These are phyloP conservation scores for Volvox reticuliferus DNA, from an alignment of 139 green algal species.

Conservation along the genomic window DNA sequence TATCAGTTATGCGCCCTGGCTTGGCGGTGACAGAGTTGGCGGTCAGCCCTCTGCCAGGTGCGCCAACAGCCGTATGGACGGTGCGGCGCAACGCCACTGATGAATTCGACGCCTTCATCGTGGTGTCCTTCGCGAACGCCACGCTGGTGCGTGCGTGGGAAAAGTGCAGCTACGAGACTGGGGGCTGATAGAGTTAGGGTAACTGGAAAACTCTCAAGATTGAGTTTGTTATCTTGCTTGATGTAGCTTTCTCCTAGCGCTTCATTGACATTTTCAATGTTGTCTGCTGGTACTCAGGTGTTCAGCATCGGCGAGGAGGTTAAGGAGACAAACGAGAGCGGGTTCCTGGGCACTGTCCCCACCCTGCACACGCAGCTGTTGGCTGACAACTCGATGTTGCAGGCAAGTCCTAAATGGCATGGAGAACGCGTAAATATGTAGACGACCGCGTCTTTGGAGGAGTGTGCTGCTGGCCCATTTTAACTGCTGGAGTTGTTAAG, in stretches of 20 bases:
- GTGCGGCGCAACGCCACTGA: conserved; percentile 75
- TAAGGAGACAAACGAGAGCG: conserved; percentile 96
- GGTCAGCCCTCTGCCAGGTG: conserved; percentile 88
- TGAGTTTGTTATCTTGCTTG: too few relatives aligned
- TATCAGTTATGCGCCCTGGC: conserved; percentile 93
- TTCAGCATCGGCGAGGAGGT: conserved; percentile 96
- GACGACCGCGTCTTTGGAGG: too few relatives aligned
- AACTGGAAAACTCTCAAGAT: too few relatives aligned
- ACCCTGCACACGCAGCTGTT: conserved; percentile 90
- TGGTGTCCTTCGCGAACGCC: conserved; percentile 97
- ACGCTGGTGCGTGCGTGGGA: conserved; percentile 83
- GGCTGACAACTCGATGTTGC: conserved; percentile 93
- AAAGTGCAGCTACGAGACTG: too few relatives aligned
- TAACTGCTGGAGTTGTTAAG: too few relatives aligned
- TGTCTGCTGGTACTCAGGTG: conserved; percentile 33
- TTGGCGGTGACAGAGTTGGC: conserved; percentile 95
- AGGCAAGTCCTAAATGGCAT: conserved; percentile 65
- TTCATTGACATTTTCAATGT: too few relatives aligned
- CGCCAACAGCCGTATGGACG: conserved; percentile 94
- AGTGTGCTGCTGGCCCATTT: too few relatives aligned
- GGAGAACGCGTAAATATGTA: too few relatives aligned
- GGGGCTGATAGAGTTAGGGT: too few relatives aligned
- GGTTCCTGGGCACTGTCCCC: conserved; percentile 88
- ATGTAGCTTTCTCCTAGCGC: too few relatives aligned
- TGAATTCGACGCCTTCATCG: conserved; percentile 95